Evolutionary conservation across 345 rosid species (phyloP), one percentile per base, ranked within the genome.

Genomic region (Eucalyptus camaldulensis): DNA sequence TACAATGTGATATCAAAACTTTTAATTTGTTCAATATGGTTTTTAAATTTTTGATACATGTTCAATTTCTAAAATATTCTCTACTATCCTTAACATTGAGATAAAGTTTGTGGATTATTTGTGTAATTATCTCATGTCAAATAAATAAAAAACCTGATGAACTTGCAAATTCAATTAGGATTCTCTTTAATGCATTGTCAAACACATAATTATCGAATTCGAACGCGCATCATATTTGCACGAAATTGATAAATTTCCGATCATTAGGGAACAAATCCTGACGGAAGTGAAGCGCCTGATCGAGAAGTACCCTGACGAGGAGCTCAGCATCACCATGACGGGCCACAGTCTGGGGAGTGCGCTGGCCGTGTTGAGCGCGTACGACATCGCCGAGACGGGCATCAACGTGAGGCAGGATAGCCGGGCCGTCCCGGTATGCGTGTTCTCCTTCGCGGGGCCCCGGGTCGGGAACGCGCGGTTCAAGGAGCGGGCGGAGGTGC

Each of bases 281-380:
- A 40, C 96, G 4, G 99, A 95, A 91, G 94, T 97, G 14, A 95
- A 93, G 49, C 90, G 93, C 13, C 37, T 96, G 5, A 87, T 92
- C 3, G 98, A 95, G 27, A 33, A 12, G 44, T 93, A 96, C 90
- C 89, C 91, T 9, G 88, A 92, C 3, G 94, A 93, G 21, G 97
- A 95, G 49, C 17, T 95, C 5, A 97, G 99, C 94, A 94, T 97
- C 45, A 96, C 98, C 2, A 88, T 96, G 22, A 94, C 98, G 1
- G 99, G 99, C 2, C 99, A 97, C 88, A 97, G 99, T 37, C 87
- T 96, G 8, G 99, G 99, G 29, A 92, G 96, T 25, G 99, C 99
- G 44, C 50, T 96, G 87, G 99, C 97, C 8, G 88, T 96, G 22
- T 85, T 97, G 11, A 96, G 97, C 87, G 98, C 98, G 29, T 96